Evolutionary conservation across 2,329 filamentous ascomycete species (phyloP).

Genomic region (Xylariaceae sp.): DNA sequence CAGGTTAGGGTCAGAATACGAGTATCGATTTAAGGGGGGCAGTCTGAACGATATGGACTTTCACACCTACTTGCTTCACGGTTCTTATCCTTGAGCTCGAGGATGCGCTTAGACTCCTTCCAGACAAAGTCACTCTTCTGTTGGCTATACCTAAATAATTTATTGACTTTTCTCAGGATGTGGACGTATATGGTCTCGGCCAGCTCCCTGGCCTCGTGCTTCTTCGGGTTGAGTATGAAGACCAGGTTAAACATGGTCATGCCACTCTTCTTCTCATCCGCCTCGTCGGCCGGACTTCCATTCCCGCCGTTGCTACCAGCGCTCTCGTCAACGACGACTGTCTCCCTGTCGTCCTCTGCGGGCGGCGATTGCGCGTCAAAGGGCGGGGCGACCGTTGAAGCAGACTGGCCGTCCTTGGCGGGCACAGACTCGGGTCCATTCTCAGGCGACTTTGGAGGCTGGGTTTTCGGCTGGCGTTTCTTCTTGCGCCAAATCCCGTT

Average conservation of each 20-base stretch:
- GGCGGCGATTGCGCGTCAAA: conserved; percentile 20
- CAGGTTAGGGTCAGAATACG: not conserved
- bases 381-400: conserved; percentile 6
- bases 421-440: conserved; percentile 19
- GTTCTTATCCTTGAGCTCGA: conserved; percentile 74
- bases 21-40: too few species aligned
- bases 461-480: conserved; percentile 36
- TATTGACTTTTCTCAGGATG: conserved; percentile 87
- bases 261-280: conserved; percentile 57
- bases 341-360: conserved; percentile 22
- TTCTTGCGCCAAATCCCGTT: conserved; percentile 72
- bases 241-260: conserved; percentile 99
- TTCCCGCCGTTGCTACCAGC: conserved; percentile 24
- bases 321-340: conserved; percentile 27
- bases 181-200: conserved; percentile 77
- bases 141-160: conserved; percentile 88
- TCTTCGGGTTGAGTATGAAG: conserved; percentile 78
- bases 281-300: conserved; percentile 27
- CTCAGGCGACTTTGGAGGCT: conserved; percentile 25
- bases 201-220: conserved; percentile 68
- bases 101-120: conserved; percentile 80
- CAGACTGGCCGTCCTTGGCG: conserved; percentile 18
- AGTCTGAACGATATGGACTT: not conserved
- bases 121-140: conserved; percentile 85
- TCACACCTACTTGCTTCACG: conserved; percentile 50